Percentiles rank a stretch among this genome's conserved stretches.
phyloP scores from a whole-genome alignment of 495 filamentous ascomycete genomes.

The Mytilinidion resinicola region DNA sequence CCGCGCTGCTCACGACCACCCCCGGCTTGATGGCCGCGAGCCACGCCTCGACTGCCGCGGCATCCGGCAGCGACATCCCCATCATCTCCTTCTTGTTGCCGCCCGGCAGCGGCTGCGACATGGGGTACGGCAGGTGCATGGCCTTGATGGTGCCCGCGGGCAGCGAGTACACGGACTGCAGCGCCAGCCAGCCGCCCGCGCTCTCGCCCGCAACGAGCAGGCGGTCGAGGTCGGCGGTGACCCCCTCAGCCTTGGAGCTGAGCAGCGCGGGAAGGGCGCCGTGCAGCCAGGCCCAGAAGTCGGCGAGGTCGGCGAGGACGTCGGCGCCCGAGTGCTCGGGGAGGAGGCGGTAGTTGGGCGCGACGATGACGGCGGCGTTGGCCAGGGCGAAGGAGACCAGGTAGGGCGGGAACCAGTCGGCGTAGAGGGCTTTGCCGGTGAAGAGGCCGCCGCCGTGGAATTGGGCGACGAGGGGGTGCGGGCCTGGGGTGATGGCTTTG shows the following conservation, averaged over 20 bases:
- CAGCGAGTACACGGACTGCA: constrained; percentile 35
- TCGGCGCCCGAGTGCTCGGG: constrained; percentile 45
- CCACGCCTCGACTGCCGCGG: constrained; percentile 5
- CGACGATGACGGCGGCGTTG: constrained; percentile 38
- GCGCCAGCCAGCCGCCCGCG: constrained; percentile 38
- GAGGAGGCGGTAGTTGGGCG: constrained; percentile 48
- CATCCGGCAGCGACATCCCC: neutral
- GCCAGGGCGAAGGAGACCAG: constrained; percentile 14
- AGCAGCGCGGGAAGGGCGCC: constrained; percentile 7
- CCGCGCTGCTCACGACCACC: constrained; percentile 2
- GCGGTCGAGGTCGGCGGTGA: constrained; percentile 12
- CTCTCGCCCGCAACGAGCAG: constrained; percentile 31
- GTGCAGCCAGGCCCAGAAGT: constrained; percentile 47
- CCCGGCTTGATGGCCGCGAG: constrained; percentile 9
- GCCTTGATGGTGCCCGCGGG: constrained; percentile 27
- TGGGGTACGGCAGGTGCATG: constrained; percentile 24
- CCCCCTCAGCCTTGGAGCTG: constrained; percentile 1
- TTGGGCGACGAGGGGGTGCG: constrained; percentile 14
- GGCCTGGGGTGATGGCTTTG: constrained; percentile 19
- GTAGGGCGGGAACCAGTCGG: constrained; percentile 19
- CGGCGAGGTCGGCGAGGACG: constrained; percentile 44
- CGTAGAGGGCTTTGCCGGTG: constrained; percentile 5
- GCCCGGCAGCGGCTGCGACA: constrained; percentile 1
- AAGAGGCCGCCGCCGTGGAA: constrained; percentile 22
- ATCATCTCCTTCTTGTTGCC: neutral